phyloP scores from a whole-genome alignment of 257 asterid genomes.

The Solanum sejunctum region DNA sequence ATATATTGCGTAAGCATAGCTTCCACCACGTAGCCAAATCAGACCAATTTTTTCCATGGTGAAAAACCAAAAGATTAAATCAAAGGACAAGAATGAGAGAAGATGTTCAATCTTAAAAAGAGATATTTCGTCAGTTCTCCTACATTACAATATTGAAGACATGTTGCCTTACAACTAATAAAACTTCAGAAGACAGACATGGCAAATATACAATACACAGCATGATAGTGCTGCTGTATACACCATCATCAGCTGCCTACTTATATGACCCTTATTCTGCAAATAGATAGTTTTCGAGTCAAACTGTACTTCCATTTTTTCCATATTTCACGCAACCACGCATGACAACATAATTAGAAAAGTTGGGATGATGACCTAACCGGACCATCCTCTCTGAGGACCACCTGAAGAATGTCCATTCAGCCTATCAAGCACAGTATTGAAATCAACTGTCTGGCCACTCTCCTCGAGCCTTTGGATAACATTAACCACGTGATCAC shows the following conservation, averaged over 20 bases:
- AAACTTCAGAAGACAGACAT: not conserved
- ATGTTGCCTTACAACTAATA: not conserved
- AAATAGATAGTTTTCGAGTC: not conserved
- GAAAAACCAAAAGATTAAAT: not conserved
- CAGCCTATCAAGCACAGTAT: slow-evolving; percentile 69
- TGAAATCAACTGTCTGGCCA: slow-evolving; percentile 81
- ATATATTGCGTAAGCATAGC: not conserved
- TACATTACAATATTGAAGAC: not conserved
- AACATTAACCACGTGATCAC: slow-evolving; percentile 49
- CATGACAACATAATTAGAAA: not conserved
- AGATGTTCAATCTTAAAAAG: not conserved
- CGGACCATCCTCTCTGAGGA: slow-evolving; percentile 79
- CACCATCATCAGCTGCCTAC: not conserved
- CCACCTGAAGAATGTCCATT: slow-evolving; percentile 72
- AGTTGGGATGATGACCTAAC: slow-evolving; percentile 7
- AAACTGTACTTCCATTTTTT: not conserved
- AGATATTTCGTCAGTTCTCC: not conserved
- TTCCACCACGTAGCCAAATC: not conserved
- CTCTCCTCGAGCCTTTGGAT: slow-evolving; percentile 84
- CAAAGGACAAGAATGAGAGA: not conserved
- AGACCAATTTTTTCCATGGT: not conserved
- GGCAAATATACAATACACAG: not conserved
- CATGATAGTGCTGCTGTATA: not conserved
- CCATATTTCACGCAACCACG: not conserved
- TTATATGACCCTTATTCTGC: not conserved